Conservation (phyloP, 108 stramenopile species). For the Mediolabrus comicus region DNA sequence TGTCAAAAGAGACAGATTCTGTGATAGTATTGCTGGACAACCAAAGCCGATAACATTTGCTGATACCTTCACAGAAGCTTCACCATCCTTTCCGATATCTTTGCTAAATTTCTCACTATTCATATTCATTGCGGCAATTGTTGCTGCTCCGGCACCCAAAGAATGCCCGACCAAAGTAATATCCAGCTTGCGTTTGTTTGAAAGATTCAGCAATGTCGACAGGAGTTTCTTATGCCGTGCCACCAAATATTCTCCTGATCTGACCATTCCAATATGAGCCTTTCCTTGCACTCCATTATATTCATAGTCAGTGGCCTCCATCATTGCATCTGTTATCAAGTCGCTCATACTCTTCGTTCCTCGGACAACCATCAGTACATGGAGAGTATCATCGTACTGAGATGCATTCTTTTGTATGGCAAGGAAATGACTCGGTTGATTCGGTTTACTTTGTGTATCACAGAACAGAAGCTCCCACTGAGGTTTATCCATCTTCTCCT, state of each 20-base stretch:
- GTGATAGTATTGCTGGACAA: constrained; percentile 70
- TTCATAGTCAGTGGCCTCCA: constrained; percentile 61
- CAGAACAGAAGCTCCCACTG: constrained; percentile 61
- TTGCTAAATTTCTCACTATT: constrained; percentile 33
- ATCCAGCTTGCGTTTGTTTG: constrained; percentile 59
- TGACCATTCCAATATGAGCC: constrained; percentile 67
- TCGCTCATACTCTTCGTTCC: constrained; percentile 82
- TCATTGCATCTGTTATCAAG: constrained; percentile 74
- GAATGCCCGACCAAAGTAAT: constrained; percentile 73
- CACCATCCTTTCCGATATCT: background rate
- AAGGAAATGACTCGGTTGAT: constrained; percentile 74
- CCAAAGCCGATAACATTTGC: constrained; percentile 72
- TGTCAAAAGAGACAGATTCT: constrained; percentile 53
- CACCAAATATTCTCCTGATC: constrained; percentile 64
- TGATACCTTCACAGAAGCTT: constrained; percentile 29
- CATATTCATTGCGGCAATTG: constrained; percentile 75
- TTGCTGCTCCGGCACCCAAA: constrained; percentile 76
- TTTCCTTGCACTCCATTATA: constrained; percentile 47
- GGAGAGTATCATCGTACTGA: constrained; percentile 44
- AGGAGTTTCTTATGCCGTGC: constrained; percentile 60
- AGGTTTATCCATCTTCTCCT: constrained; percentile 4
- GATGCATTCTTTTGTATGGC: constrained; percentile 70
- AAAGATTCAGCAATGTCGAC: constrained; percentile 40
- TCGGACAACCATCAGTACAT: constrained; percentile 74
- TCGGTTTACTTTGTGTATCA: constrained; percentile 57